Conservation (phyloP, 768 basidiomycete species). For the Hemileccinum rubropunctum region DNA sequence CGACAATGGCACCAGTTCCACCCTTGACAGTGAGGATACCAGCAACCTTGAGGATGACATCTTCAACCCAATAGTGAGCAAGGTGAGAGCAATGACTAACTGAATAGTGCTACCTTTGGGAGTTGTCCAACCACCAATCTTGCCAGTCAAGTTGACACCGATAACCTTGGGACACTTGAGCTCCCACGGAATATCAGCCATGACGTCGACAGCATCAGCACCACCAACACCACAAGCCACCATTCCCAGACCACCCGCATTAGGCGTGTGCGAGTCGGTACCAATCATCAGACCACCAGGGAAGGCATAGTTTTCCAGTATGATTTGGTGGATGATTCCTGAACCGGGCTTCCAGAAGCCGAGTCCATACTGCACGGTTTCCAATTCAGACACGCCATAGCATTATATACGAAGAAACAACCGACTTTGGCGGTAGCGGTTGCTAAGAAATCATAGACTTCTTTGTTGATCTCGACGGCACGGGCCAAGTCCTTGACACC, state of each 20-base stretch:
- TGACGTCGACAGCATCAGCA: slow-evolving; percentile 98
- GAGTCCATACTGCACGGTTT: slow-evolving; percentile 74
- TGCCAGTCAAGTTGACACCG: slow-evolving; percentile 93
- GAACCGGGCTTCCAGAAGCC: slow-evolving; percentile 99
- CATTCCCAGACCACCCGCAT: slow-evolving; percentile 99
- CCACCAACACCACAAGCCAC: slow-evolving; percentile 99
- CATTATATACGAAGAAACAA: slow-evolving; percentile 8
- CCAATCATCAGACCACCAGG: slow-evolving; percentile 99
- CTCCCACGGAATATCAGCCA: slow-evolving; percentile 98
- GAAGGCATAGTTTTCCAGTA: slow-evolving; percentile 99
- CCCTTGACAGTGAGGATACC: slow-evolving; percentile 99
- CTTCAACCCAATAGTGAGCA: slow-evolving; percentile 37
- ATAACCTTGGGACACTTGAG: slow-evolving; percentile 99
- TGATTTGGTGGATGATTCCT: slow-evolving; percentile 99
- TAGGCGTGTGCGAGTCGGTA: slow-evolving; percentile 98
- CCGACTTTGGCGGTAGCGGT: slow-evolving; percentile 88
- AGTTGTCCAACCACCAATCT: slow-evolving; percentile 95
- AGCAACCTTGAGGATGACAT: slow-evolving; percentile 98
- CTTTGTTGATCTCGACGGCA: slow-evolving; percentile 92
- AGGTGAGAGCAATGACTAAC: not conserved
- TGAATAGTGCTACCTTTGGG: slow-evolving; percentile 72
- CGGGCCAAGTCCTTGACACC: slow-evolving; percentile 92
- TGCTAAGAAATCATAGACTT: slow-evolving; percentile 99
- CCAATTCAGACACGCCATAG: not conserved
- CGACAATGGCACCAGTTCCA: slow-evolving; percentile 97